These are phyloP conservation scores for Chaetomiaceae sp. DNA, from an alignment of 2,329 filamentous ascomycete species.

Conservation along the genomic window DNA sequence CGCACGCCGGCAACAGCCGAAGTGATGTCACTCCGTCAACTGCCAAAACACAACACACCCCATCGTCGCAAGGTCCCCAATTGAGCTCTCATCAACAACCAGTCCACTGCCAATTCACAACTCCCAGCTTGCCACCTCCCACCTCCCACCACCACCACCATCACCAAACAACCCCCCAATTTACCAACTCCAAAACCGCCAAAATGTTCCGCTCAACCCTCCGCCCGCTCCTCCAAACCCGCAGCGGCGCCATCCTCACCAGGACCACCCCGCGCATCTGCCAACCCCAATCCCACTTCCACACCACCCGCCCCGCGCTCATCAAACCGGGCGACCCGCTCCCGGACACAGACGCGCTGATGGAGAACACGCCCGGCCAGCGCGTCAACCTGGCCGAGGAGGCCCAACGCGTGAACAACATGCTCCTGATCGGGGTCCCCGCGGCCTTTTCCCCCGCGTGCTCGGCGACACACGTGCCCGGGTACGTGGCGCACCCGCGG, in stretches of 20 bases:
- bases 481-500: slow-evolving; percentile 75
- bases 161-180: not conserved
- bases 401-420: slow-evolving; percentile 60
- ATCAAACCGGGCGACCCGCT: slow-evolving; percentile 78
- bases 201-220: slow-evolving; percentile 13
- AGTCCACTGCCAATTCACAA: too few relatives aligned
- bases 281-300: too few relatives aligned
- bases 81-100: too few relatives aligned
- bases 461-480: slow-evolving; percentile 69
- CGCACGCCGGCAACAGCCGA: too few relatives aligned
- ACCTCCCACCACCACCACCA: not conserved
- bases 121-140: not conserved
- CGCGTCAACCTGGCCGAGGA: slow-evolving; percentile 83
- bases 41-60: too few relatives aligned
- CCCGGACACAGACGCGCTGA: slow-evolving; percentile 71
- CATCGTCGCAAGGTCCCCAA: too few relatives aligned
- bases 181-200: not conserved
- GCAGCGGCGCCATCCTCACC: not conserved
- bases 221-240: slow-evolving; percentile 2
- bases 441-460: slow-evolving; percentile 65
- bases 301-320: slow-evolving; percentile 56
- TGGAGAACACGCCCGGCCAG: slow-evolving; percentile 83
- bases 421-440: slow-evolving; percentile 80
- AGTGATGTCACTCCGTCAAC: too few relatives aligned
- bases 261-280: not conserved